Conservation (phyloP, 1,139 yeast species). For the Scheffersomyces illinoinensis region DNA sequence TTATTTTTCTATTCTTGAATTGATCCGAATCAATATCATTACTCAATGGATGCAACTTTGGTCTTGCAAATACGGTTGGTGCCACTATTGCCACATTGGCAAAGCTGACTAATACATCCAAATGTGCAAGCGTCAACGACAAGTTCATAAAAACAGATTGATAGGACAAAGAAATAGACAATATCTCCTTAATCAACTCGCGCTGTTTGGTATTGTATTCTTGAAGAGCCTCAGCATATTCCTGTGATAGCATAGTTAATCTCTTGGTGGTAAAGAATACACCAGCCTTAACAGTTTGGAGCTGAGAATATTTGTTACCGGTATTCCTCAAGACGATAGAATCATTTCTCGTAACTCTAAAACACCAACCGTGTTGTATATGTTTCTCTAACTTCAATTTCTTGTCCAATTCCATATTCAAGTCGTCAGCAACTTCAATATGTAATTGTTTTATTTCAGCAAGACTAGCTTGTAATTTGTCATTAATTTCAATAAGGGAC, state of each 20-base stretch:
- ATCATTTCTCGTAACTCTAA: constrained; percentile 87
- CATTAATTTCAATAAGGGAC: constrained; percentile 60
- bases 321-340: constrained; percentile 72
- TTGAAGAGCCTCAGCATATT: constrained; percentile 57
- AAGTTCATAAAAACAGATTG: constrained; percentile 72
- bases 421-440: constrained; percentile 65
- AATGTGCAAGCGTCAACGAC: constrained; percentile 62
- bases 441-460: constrained; percentile 62
- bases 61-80: constrained; percentile 77
- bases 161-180: constrained; percentile 77
- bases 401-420: constrained; percentile 80
- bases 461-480: constrained; percentile 55
- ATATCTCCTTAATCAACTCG: constrained; percentile 77
- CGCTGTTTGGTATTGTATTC: constrained; percentile 77
- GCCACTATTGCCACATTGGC: constrained; percentile 86
- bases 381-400: constrained; percentile 88
- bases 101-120: constrained; percentile 83
- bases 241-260: constrained; percentile 59
- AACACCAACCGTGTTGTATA: constrained; percentile 88
- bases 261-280: constrained; percentile 79
- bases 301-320: constrained; percentile 63
- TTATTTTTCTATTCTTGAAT: constrained; percentile 49
- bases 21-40: constrained; percentile 23
- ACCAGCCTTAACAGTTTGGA: constrained; percentile 93
- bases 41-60: constrained; percentile 55